phyloP scores from a whole-genome alignment of 2,329 filamentous ascomycete genomes.

The Fusarium lateritium region DNA sequence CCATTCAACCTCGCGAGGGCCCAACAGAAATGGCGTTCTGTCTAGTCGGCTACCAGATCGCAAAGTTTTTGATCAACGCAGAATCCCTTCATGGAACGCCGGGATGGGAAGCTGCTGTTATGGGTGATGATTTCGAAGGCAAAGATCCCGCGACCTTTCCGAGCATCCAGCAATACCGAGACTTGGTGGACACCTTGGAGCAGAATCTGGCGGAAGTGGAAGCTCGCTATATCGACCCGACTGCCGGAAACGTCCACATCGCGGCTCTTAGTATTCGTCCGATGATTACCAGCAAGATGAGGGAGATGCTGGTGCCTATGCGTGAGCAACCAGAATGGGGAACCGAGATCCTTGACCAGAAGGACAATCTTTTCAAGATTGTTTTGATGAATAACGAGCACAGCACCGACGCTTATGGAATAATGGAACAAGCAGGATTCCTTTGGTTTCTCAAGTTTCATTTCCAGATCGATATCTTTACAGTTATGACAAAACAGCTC shows the following conservation, averaged over 20 bases:
- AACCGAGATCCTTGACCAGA: slow-evolving; percentile 63
- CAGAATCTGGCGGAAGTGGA: slow-evolving; percentile 61
- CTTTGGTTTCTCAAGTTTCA: slow-evolving; percentile 69
- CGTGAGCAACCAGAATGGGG: slow-evolving; percentile 64
- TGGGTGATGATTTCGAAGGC: slow-evolving; percentile 59
- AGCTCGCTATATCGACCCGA: slow-evolving; percentile 65
- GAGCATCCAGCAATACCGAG: slow-evolving; percentile 60
- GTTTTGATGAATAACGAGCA: slow-evolving; percentile 65
- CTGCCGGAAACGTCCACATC: slow-evolving; percentile 67
- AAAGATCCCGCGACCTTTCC: slow-evolving; percentile 46
- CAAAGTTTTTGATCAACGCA: slow-evolving; percentile 63
- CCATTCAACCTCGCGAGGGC: slow-evolving; percentile 66
- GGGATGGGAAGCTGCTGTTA: slow-evolving; percentile 65
- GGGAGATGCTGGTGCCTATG: slow-evolving; percentile 63
- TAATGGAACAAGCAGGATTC: slow-evolving; percentile 63
- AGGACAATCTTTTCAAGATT: slow-evolving; percentile 70
- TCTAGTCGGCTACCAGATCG: slow-evolving; percentile 65
- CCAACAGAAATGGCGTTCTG: slow-evolving; percentile 74
- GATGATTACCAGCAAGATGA: slow-evolving; percentile 65
- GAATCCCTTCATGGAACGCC: slow-evolving; percentile 59
- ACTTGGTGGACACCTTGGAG: slow-evolving; percentile 60
- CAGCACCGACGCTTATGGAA: slow-evolving; percentile 60
- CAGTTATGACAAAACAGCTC: slow-evolving; percentile 69
- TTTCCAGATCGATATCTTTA: slow-evolving; percentile 70
- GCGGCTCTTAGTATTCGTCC: slow-evolving; percentile 64